Evolutionary conservation across 768 basidiomycete species (phyloP).

Genomic region (Mrakia blollopis): DNA sequence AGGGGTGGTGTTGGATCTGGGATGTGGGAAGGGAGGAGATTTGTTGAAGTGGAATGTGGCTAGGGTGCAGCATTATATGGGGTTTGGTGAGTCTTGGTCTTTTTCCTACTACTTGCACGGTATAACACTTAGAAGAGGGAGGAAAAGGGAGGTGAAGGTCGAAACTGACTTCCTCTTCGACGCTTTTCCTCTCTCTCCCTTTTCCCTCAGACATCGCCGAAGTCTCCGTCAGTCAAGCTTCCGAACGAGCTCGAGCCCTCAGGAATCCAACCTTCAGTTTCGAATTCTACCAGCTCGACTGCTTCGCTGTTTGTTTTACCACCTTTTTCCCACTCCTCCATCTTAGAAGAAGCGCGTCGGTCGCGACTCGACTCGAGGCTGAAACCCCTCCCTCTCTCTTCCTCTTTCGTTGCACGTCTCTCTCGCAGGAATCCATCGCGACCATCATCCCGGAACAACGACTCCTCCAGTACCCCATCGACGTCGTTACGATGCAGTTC

Average conservation of each 20-base stretch:
- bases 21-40: constrained; percentile 99
- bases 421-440: constrained; percentile 55
- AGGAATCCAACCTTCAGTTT: constrained; percentile 59
- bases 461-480: constrained; percentile 65
- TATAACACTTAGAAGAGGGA: no score
- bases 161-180: not conserved
- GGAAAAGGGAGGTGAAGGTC: no score
- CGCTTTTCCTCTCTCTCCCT: not conserved
- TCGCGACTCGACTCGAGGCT: no score
- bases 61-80: constrained; percentile 68
- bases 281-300: constrained; percentile 78
- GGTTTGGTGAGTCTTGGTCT: constrained; percentile 59
- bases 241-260: constrained; percentile 50
- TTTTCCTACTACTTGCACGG: no score
- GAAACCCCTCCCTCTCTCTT: not conserved
- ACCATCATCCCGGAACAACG: constrained; percentile 59
- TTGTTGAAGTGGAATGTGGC: constrained; percentile 92
- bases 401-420: not conserved
- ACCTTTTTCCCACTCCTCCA: not conserved
- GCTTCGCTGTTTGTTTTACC: constrained; percentile 56
- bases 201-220: constrained; percentile 69
- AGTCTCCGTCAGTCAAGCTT: constrained; percentile 85
- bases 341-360: not conserved
- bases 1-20: constrained; percentile 89
- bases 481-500: constrained; percentile 97